Base-by-base conservation (phyloP, 208 protist genomes). In the Lotmaria passim region DNA sequence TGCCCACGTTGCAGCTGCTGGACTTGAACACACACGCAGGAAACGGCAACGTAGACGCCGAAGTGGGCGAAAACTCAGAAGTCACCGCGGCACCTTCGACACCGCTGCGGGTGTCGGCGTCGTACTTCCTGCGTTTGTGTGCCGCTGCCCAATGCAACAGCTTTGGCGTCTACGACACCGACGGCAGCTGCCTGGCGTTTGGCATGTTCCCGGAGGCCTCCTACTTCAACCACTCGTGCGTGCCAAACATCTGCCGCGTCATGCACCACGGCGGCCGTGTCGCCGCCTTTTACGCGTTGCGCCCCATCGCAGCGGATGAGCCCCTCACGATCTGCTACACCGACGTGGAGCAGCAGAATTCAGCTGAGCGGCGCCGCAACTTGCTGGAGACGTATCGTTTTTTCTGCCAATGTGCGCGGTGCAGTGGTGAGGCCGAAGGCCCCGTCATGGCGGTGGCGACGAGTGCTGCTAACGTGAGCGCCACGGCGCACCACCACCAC, bases 161-260 rank as follows among this genome's bases (percentile, higher is more conserved):
- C 34, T 88, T 93, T 60, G 87, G 87, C 43, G 64, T 90, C 3
- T 93, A 84, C 62, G 64, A 81, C 61, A 28, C 69, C 0, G 51
- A 81, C 10, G 83, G 72, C 41, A 58, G 58, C 30, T 88, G 82
- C 66, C 62, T 90, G 10, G 83, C 72, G n/a, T 82, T 89, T 28
- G 78, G 75, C 17, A 36, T 88, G 10, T 88, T 85, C 56, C 87
- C 87, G 10, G 81, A 81, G 50, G 87, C 87, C 2, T 88, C 81
- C 17, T 93, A 87, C 76, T 93, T 93, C 56, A 93, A 93, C 64
- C 87, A 93, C 73, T 90, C 83, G 57, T 93, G 87, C 57, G 56
- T 66, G 30, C 87, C 82, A 6, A 93, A 93, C 51, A 24, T 90
- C 51, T 93, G 87, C 57, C 87, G 87, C 46, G 82, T 89, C 21